Conservation (phyloP, 2,329 filamentous ascomycete species). For the Pseudomassariella vexata region DNA sequence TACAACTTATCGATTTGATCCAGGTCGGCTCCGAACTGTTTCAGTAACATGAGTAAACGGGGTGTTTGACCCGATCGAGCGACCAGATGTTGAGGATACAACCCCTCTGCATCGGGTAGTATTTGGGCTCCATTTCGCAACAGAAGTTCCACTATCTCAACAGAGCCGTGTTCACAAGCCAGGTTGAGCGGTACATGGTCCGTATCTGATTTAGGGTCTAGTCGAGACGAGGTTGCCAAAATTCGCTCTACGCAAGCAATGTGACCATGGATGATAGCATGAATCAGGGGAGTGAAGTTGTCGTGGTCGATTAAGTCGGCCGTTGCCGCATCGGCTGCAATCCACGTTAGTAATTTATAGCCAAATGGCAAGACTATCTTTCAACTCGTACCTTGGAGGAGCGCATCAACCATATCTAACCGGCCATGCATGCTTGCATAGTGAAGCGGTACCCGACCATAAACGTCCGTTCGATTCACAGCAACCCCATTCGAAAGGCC, state of each 20-base stretch:
- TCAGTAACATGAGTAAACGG: conserved; percentile 71
- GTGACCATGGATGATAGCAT: conserved; percentile 86
- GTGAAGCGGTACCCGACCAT: conserved; percentile 87
- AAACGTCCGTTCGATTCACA: conserved; percentile 79
- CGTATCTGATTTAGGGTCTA: conserved; percentile 78
- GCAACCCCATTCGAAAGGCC: conserved; percentile 73
- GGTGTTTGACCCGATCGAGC: conserved; percentile 82
- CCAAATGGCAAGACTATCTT: no score
- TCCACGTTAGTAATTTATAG: not conserved
- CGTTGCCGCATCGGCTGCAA: conserved; percentile 61
- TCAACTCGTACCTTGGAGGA: conserved; percentile 56
- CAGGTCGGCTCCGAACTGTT: conserved; percentile 81
- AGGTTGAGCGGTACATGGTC: conserved; percentile 94
- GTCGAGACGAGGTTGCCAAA: conserved; percentile 70
- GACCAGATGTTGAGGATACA: conserved; percentile 96
- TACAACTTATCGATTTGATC: conserved; percentile 94
- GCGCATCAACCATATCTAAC: conserved; percentile 71
- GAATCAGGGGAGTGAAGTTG: conserved; percentile 93
- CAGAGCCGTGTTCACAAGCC: conserved; percentile 87
- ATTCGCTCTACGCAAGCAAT: conserved; percentile 74
- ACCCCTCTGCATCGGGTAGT: conserved; percentile 88
- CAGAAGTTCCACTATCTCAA: conserved; percentile 78
- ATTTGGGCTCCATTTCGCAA: conserved; percentile 75
- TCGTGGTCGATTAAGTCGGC: conserved; percentile 90
- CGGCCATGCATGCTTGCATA: conserved; percentile 95